Conservation (phyloP, 1,284 basidiomycete species). For the Lignosus rhinocerotis region DNA sequence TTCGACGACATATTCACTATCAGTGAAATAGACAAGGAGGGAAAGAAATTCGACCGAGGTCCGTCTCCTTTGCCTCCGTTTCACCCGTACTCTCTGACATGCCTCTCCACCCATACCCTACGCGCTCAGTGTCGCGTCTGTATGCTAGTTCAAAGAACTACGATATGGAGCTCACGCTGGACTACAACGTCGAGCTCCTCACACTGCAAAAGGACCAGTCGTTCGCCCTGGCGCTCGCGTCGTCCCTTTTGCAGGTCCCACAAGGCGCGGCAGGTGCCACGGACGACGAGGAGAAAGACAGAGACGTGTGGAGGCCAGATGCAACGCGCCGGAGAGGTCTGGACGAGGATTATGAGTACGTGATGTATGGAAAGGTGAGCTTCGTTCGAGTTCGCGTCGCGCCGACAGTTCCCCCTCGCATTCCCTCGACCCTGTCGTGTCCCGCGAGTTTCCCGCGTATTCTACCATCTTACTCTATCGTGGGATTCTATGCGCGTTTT, state of each 20-base stretch:
- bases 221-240: conserved; percentile 86
- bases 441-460: neutral
- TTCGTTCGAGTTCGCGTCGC: neutral
- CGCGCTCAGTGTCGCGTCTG: conserved; percentile 75
- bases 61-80: conserved; percentile 23
- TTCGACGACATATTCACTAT: conserved; percentile 93
- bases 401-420: neutral
- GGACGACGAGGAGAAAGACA: conserved; percentile 68
- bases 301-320: conserved; percentile 86
- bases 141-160: conserved; percentile 85
- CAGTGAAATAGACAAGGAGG: conserved; percentile 85
- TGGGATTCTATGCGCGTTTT: neutral
- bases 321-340: conserved; percentile 78
- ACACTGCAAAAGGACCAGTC: conserved; percentile 69
- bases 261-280: conserved; percentile 43
- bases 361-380: conserved; percentile 96
- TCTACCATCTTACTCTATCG: neutral
- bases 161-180: conserved; percentile 87
- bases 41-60: conserved; percentile 98
- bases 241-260: conserved; percentile 73
- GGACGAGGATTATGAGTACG: conserved; percentile 97
- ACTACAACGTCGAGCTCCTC: conserved; percentile 90
- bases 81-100: neutral
- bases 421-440: neutral
- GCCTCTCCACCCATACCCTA: neutral